A percentile compares a stretch with the other conserved stretches of the same genome.
Conservation (phyloP, 805 yeast genomes). For the Candida dendrica region DNA sequence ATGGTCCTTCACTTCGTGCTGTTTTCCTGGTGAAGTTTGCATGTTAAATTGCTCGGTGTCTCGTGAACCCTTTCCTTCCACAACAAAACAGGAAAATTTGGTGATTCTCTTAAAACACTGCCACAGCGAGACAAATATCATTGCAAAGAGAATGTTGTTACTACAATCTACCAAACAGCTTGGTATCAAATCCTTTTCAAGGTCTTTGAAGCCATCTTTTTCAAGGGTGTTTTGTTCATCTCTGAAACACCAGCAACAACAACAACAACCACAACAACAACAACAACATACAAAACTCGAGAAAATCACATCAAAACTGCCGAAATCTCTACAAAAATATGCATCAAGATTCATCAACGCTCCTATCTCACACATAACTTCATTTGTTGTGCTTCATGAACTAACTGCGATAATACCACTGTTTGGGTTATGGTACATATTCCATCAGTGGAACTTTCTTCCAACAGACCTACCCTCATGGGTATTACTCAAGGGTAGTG, state of each 20-base stretch:
- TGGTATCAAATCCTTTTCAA: no score
- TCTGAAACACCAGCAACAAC: not conserved
- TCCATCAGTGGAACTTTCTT: conserved; percentile 47
- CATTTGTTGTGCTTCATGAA: conserved; percentile 68
- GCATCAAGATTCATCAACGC: conserved; percentile 43
- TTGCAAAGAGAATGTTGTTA: no score
- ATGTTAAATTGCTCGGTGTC: not conserved
- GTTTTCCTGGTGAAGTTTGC: not conserved
- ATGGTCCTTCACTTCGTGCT: not conserved
- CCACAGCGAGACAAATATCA: no score
- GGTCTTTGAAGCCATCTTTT: no score
- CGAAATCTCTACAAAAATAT: conserved; percentile 42
- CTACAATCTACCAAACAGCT: no score
- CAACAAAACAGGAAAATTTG: no score
- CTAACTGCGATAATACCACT: conserved; percentile 68
- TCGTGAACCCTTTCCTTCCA: no score
- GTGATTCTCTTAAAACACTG: no score
- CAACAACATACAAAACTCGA: not conserved
- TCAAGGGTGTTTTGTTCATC: not conserved
- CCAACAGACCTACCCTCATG: conserved; percentile 53
- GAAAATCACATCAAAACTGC: conserved; percentile 30
- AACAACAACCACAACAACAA: not conserved
- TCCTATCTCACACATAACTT: conserved; percentile 53
- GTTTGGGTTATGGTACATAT: conserved; percentile 57
- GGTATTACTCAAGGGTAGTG: conserved; percentile 54